Conservation (phyloP, 176 grass and related monocot genomes). For the Carex pumila region DNA sequence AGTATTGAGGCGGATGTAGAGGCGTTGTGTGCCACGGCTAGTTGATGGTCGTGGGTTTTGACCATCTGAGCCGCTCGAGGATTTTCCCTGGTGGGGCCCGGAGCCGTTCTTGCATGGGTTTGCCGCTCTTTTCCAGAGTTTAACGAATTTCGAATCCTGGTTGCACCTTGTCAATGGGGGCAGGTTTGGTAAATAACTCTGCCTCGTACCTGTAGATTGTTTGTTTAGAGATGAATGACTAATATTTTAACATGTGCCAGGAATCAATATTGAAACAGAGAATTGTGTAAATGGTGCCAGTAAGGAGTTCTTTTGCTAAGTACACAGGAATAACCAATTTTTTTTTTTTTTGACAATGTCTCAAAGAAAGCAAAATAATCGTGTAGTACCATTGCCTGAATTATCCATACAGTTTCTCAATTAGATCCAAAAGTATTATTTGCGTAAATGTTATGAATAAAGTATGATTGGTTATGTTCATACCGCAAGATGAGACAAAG, state of each 20-base stretch:
- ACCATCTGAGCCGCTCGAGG: constrained; percentile 28
- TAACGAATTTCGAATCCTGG: constrained; percentile 64
- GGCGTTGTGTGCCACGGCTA: constrained; percentile 87
- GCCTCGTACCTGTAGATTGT: constrained; percentile 37
- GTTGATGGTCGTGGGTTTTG: constrained; percentile 60
- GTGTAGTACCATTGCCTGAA: not conserved
- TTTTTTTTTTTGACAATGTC: not conserved
- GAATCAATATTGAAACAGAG: not conserved
- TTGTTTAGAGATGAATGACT: not conserved
- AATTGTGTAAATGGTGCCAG: not conserved
- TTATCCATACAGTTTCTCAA: not conserved
- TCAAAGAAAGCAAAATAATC: not conserved
- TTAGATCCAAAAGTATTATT: not conserved
- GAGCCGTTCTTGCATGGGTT: constrained; percentile 44
- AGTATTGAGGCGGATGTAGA: constrained; percentile 89
- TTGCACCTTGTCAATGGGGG: constrained; percentile 81
- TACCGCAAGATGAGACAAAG: constrained; percentile 88
- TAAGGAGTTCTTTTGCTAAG: not conserved
- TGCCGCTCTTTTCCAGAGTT: constrained; percentile 66
- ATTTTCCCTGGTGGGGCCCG: not conserved
- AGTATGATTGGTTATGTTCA: not conserved
- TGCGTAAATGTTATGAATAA: not conserved
- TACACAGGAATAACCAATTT: not conserved
- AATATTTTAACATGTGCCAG: not conserved
- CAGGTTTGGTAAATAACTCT: constrained; percentile 65